Base-by-base conservation (phyloP, 495 filamentous ascomycete species). In the Glonium stellatum region DNA sequence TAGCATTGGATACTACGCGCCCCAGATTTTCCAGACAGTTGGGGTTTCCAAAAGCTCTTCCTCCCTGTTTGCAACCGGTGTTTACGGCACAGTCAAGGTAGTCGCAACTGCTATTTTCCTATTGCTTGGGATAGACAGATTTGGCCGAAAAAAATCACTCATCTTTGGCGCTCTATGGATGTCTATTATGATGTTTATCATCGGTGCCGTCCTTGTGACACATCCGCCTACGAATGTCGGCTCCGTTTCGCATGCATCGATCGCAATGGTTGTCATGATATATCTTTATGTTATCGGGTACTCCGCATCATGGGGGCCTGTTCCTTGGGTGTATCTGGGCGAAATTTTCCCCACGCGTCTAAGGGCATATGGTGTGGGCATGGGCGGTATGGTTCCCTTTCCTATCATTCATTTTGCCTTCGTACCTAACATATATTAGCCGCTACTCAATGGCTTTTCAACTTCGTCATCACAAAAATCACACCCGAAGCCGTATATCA, bases 361-460 rank as follows among this genome's bases (percentile, higher is more conserved):
- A 2, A 34, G 51, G 4, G 58, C 58, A 9, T 60, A 60, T 49
- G 58, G 58, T 19, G 58, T 60, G 11, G 51, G 59, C 37, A 57
- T 62, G 58, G 58, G 58, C 13, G 48, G 48, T 51, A 51, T 23
- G 44, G 21, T 27, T 23, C 18, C 23, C 15, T 44, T 51, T 51
- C 13, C 4, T 44, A 44, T 31, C 19, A 5, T 27, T 4, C 15
- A 23, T 31, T 8, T 51, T 25, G 23, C 15, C 12, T 25, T 15
- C 19, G 31, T 31, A 51, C 15, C 48, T 51, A 51, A 51, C 48
- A 51, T 27, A 15, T 51, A 5, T 22, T 27, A 31, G 76, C 77
- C 0, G 75, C 80, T 0, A 79, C 79, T 0, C 78, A 81, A 61
- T 83, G 79, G 79, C 63, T 82, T 12, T 80, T 82, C 70, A 80